phyloP scores from a whole-genome alignment of 106 monocot species.

The Dioscorea zingiberensis region DNA sequence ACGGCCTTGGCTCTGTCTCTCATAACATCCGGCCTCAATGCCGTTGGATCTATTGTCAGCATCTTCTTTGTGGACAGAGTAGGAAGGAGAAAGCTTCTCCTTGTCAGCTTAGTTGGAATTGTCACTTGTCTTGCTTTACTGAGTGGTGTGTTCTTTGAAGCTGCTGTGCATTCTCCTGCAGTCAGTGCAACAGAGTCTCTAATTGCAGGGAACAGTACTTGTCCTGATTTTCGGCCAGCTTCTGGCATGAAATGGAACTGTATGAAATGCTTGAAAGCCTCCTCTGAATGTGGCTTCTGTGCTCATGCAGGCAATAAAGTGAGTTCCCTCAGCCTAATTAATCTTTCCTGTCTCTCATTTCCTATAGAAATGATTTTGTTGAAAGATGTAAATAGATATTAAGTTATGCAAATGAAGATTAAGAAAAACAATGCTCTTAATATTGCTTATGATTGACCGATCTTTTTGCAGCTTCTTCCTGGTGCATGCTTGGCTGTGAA shows the following conservation, averaged over 20 bases:
- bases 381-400: too few relatives aligned
- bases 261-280: slow-evolving; percentile 51
- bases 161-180: slow-evolving; percentile 40
- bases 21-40: slow-evolving; percentile 79
- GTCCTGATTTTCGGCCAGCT: slow-evolving; percentile 35
- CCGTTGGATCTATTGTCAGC: slow-evolving; percentile 69
- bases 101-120: slow-evolving; percentile 66
- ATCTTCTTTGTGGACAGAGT: slow-evolving; percentile 71
- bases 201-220: slow-evolving; percentile 36
- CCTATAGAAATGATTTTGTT: too few relatives aligned
- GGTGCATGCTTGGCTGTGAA: slow-evolving; percentile 51
- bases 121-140: slow-evolving; percentile 46
- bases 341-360: too few relatives aligned
- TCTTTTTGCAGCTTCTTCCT: slow-evolving; percentile 42
- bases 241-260: slow-evolving; percentile 43
- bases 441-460: background rate
- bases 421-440: background rate
- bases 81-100: slow-evolving; percentile 59
- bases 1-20: slow-evolving; percentile 76
- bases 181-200: slow-evolving; percentile 35
- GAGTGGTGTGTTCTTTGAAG: slow-evolving; percentile 49
- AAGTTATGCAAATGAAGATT: too few relatives aligned
- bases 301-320: slow-evolving; percentile 41
- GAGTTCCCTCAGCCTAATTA: too few relatives aligned
- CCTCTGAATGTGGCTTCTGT: slow-evolving; percentile 55